These are phyloP conservation scores for Amphicarpaea edgeworthii DNA, from an alignment of 306 rosid genomes.

Conservation along the genomic window DNA sequence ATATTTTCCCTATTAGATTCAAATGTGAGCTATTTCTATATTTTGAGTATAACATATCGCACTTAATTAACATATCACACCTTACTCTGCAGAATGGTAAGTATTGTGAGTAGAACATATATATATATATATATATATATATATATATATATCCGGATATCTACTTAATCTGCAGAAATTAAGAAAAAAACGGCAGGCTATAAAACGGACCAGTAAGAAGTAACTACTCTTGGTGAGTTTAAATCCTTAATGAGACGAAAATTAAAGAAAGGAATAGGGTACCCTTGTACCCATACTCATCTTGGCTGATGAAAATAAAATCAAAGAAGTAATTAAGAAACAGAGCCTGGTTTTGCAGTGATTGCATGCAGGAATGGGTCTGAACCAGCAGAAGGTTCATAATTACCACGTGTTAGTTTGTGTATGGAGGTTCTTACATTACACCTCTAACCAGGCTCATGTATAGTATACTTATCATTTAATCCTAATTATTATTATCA, in stretches of 20 bases:
- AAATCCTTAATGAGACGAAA: not conserved
- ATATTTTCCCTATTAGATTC: not conserved
- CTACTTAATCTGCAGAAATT: not conserved
- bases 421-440: conserved; percentile 6
- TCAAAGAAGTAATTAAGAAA: not conserved
- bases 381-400: not conserved
- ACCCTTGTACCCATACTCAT: too few relatives aligned
- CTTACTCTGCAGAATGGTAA: not conserved
- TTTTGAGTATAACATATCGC: not conserved
- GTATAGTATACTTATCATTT: too few relatives aligned
- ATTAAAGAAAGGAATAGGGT: not conserved
- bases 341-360: conserved; percentile 12
- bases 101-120: not conserved
- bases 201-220: not conserved
- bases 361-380: conserved; percentile 36
- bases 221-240: not conserved
- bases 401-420: conserved; percentile 7
- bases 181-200: not conserved
- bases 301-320: too few relatives aligned
- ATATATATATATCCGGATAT: too few relatives aligned
- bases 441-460: not conserved
- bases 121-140: too few relatives aligned
- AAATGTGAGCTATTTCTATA: not conserved
- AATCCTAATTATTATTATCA: not conserved
- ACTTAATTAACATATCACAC: not conserved